Percentiles rank a stretch among this genome's conserved stretches.
These are phyloP conservation scores for Cornus controversa DNA, from an alignment of 148 eudicot genomes.

Conservation along the genomic window DNA sequence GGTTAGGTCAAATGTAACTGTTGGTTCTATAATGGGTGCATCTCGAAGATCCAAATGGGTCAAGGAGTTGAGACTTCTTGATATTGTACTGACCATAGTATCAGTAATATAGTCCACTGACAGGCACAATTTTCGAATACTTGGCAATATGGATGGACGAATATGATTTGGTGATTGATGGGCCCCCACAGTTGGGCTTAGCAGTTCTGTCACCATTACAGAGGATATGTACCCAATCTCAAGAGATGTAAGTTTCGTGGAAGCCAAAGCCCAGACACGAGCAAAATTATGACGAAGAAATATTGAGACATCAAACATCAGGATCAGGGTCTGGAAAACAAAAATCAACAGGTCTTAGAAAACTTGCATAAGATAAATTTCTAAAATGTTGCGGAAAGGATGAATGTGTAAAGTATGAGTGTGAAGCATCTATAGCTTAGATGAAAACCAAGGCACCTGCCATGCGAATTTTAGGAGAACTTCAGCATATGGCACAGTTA, in stretches of 20 bases:
- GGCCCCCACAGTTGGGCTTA: conserved; percentile 56
- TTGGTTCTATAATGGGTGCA: conserved; percentile 87
- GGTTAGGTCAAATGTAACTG: conserved; percentile 76
- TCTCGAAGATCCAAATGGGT: conserved; percentile 92
- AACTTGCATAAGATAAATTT: not conserved
- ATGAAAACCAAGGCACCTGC: not conserved
- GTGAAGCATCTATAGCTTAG: not conserved
- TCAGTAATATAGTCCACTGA: conserved; percentile 94
- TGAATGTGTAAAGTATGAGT: not conserved
- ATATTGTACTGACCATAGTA: conserved; percentile 73
- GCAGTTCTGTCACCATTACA: conserved; percentile 81
- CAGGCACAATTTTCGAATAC: conserved; percentile 66
- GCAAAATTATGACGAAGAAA: conserved; percentile 77
- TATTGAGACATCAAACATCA: conserved; percentile 89
- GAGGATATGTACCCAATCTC: conserved; percentile 80
- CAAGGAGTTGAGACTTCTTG: conserved; percentile 54
- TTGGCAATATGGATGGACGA: conserved; percentile 52
- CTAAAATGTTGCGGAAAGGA: not conserved
- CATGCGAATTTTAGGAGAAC: not conserved
- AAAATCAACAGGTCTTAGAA: conserved; percentile 12
- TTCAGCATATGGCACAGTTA: not conserved
- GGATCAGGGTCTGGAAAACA: conserved; percentile 61
- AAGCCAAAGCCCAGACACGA: conserved; percentile 80
- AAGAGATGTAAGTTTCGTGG: conserved; percentile 62
- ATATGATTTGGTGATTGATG: conserved; percentile 38